Percentiles rank a stretch among this genome's conserved stretches.
Conservation (phyloP, 345 rosid genomes). For the Eucalyptus cloeziana region DNA sequence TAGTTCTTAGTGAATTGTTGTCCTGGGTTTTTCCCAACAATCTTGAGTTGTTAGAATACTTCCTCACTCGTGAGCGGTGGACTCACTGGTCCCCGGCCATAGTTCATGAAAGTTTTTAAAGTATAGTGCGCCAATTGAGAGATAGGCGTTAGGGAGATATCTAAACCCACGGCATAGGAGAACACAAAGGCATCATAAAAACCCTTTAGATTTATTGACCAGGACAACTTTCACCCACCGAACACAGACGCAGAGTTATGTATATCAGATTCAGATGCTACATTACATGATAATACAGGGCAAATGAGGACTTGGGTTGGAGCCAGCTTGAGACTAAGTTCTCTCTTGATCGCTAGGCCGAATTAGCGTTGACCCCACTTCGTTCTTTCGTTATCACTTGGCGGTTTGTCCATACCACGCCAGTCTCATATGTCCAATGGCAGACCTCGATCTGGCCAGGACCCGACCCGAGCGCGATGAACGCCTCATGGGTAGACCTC, state of each 20-base stretch:
- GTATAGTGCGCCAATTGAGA: not conserved
- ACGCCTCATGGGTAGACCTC: slow-evolving; percentile 76
- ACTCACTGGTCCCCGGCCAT: not conserved
- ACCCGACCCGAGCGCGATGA: slow-evolving; percentile 47
- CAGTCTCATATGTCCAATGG: slow-evolving; percentile 78
- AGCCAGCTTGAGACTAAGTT: not conserved
- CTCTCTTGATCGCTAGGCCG: not conserved
- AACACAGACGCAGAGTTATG: not conserved
- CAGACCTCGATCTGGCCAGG: slow-evolving; percentile 80
- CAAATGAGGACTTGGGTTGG: not conserved
- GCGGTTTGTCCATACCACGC: slow-evolving; percentile 52
- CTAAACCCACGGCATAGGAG: not conserved
- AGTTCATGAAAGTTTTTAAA: not conserved
- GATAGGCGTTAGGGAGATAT: not conserved
- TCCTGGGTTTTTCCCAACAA: too few relatives aligned
- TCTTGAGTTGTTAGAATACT: too few relatives aligned
- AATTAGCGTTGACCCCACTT: not conserved
- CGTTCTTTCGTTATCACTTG: slow-evolving; percentile 2
- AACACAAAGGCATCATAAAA: not conserved
- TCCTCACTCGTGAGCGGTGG: too few relatives aligned
- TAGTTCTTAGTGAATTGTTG: too few relatives aligned
- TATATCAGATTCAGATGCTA: not conserved
- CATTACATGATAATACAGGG: not conserved
- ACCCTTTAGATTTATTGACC: not conserved
- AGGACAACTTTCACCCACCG: not conserved